Evolutionary conservation across 2,329 filamentous ascomycete species (phyloP).

Genomic region (Orbilia ellipsospora): DNA sequence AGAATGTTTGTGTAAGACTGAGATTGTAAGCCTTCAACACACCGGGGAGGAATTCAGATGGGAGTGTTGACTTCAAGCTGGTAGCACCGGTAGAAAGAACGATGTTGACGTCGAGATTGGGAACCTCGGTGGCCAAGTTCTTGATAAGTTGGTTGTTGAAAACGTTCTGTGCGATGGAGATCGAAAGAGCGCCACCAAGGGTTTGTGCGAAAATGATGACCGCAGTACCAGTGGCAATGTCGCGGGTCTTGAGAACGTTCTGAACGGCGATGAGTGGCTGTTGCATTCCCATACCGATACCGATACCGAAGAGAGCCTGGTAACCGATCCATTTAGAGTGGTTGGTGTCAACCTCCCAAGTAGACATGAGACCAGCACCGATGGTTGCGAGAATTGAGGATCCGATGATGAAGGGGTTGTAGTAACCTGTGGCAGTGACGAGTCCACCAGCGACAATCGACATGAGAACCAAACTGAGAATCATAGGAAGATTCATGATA

Average conservation of each 20-base stretch:
- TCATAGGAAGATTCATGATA: slow-evolving; percentile 64
- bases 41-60: slow-evolving; percentile 63
- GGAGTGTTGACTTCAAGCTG: slow-evolving; percentile 64
- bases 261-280: slow-evolving; percentile 66
- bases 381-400: slow-evolving; percentile 57
- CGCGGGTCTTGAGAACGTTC: slow-evolving; percentile 63
- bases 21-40: slow-evolving; percentile 67
- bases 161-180: slow-evolving; percentile 66
- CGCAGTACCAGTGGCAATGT: slow-evolving; percentile 64
- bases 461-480: slow-evolving; percentile 64
- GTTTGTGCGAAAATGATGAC: slow-evolving; percentile 66
- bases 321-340: slow-evolving; percentile 66
- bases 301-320: slow-evolving; percentile 67
- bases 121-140: slow-evolving; percentile 62
- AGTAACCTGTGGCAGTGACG: slow-evolving; percentile 64
- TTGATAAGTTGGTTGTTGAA: slow-evolving; percentile 63
- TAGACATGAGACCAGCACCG: slow-evolving; percentile 64
- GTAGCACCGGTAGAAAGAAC: slow-evolving; percentile 69
- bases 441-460: slow-evolving; percentile 64
- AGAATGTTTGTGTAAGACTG: slow-evolving; percentile 68
- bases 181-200: slow-evolving; percentile 65
- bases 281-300: slow-evolving; percentile 65
- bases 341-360: slow-evolving; percentile 62
- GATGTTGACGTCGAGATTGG: slow-evolving; percentile 65
- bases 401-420: slow-evolving; percentile 64